These are phyloP conservation scores for Phaffia tasmanica DNA, from an alignment of 768 basidiomycete genomes.

Conservation along the genomic window DNA sequence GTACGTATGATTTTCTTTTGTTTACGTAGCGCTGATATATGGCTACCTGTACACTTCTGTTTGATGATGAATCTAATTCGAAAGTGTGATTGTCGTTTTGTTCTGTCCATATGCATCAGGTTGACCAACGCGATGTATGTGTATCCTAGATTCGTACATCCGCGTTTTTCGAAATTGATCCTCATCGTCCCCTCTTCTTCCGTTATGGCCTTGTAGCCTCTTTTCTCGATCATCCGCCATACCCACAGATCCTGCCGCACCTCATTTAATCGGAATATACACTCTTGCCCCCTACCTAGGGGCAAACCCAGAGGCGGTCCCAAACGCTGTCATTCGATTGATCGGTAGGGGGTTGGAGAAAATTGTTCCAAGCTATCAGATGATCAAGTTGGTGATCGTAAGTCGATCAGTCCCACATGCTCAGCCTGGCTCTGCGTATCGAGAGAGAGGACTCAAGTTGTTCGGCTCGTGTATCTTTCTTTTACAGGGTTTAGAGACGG, in stretches of 20 bases:
- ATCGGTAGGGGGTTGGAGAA: constrained; percentile 32
- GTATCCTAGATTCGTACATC: background rate
- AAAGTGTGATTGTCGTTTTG: background rate
- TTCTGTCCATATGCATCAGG: no score
- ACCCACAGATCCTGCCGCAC: background rate
- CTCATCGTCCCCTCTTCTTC: no score
- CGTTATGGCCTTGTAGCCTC: background rate
- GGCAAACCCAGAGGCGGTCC: constrained; percentile 33
- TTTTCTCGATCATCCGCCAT: background rate
- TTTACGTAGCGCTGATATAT: background rate
- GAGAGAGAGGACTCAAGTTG: background rate
- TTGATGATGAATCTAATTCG: background rate
- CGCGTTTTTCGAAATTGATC: background rate
- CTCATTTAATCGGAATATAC: constrained; percentile 9
- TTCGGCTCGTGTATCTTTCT: background rate
- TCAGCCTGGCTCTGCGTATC: constrained; percentile 27
- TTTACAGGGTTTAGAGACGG: constrained; percentile 26
- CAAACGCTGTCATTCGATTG: constrained; percentile 30
- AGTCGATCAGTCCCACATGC: constrained; percentile 33
- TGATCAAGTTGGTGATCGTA: constrained; percentile 8
- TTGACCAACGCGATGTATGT: background rate
- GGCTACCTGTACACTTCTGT: background rate
- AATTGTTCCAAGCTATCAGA: constrained; percentile 30
- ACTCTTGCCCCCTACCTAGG: constrained; percentile 16
- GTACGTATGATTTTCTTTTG: constrained; percentile 28